Evolutionary conservation across 1,284 basidiomycete species (phyloP).

Genomic region (Apiotrichum mycotoxinovorans): DNA sequence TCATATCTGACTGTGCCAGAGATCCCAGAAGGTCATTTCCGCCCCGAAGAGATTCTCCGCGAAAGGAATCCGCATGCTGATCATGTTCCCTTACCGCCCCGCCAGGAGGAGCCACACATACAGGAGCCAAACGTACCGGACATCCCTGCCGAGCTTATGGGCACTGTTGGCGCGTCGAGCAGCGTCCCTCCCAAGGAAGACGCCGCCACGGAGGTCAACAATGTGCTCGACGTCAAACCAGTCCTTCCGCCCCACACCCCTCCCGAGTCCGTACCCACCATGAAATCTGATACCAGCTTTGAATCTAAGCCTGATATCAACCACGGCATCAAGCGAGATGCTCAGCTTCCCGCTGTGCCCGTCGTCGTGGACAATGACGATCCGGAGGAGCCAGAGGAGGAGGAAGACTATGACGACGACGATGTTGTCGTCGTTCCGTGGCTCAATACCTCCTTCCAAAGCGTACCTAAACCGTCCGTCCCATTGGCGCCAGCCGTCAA

Average conservation of each 20-base stretch:
- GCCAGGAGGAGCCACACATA: no score
- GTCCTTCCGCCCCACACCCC: background rate
- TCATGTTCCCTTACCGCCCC: background rate
- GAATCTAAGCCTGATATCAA: background rate
- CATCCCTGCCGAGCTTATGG: background rate
- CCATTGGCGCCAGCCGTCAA: conserved; percentile 14
- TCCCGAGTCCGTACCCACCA: background rate
- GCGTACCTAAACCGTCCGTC: background rate
- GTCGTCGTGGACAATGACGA: background rate
- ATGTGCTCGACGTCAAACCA: background rate
- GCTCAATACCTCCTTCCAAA: no score
- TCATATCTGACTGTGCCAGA: background rate
- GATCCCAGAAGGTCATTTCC: background rate
- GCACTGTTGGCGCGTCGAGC: background rate
- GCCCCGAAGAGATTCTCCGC: background rate
- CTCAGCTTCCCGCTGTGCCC: background rate
- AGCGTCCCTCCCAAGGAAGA: no score
- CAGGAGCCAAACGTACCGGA: no score
- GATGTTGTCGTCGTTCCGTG: conserved; percentile 1
- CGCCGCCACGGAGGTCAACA: background rate
- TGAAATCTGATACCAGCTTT: background rate
- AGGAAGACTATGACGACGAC: conserved; percentile 26
- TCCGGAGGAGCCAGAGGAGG: conserved; percentile 19
- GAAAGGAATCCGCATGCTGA: background rate
- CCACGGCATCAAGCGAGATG: background rate